Evolutionary conservation across 2,329 filamentous ascomycete species (phyloP), one percentile per base, ranked within the genome.

Genomic region (Fusarium sp.): DNA sequence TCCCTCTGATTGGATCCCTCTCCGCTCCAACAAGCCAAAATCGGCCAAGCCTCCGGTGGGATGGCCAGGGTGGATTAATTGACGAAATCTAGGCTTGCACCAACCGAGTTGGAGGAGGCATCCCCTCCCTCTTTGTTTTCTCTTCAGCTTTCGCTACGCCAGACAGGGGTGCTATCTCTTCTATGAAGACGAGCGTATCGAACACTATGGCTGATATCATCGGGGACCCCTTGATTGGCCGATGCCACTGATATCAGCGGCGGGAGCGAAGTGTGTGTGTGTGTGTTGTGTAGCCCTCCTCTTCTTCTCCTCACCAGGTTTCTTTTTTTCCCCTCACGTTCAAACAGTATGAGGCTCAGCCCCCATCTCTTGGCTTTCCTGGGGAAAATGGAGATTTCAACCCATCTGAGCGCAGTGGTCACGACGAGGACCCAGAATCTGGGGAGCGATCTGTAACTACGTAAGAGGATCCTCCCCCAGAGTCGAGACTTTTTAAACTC

Each of bases 151-250:
- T 52, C 61, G 48, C 41, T 39, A 39, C 61, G 41, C 41, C 37
- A 41, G 33, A 13, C 45, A 58, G 37, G 43, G 14, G 33, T 29
- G 14, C 60, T 72, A 63, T 62, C 29, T 58, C 66, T 75, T 75
- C 72, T 61, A 22, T 58, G 68, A 52, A 52, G 62, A 35, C 48
- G 48, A 57, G 24, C 50, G 63, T 67, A 54, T 41, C 22, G 18
- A 58, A 37, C 33, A 37, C 56, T 45, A 43, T 9, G 20, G 48
- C 18, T 59, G 48, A 24, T 62, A 56, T 72, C 68, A 69, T 77
- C 73, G 77, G 76, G 67, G 54, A 67, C 33, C 70, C 76, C 74
- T 78, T 76, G 66, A 76, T 74, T 74, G 67, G 69, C 18, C 18
- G 27, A 29, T 52, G 48, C 27, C 48, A 20, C 68, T 62, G 67